A percentile compares a stretch with the other conserved stretches of the same genome.
Conservation (phyloP, 164 flowering plant species). For the Sedum album region DNA sequence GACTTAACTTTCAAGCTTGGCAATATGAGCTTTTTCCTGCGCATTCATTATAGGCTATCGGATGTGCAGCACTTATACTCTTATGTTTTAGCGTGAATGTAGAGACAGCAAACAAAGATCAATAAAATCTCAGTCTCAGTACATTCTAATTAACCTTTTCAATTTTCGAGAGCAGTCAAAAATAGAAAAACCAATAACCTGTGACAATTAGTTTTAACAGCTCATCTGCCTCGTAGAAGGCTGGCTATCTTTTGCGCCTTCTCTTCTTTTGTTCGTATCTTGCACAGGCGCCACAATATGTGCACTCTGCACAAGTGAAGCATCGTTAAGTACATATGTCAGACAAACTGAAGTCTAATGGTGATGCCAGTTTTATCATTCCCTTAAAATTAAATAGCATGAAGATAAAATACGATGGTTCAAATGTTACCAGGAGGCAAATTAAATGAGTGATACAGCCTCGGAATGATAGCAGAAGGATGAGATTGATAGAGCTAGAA, state of each 20-base stretch:
- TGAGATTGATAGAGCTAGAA: slow-evolving; percentile 34
- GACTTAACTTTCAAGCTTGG: no score
- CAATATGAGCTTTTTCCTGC: no score
- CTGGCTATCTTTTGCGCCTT: neutral
- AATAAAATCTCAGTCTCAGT: no score
- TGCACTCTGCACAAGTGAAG: neutral
- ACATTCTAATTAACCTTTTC: no score
- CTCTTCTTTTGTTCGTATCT: neutral
- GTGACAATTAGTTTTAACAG: neutral
- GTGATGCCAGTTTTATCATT: neutral
- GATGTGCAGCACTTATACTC: no score
- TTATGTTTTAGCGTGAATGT: no score
- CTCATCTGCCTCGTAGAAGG: neutral
- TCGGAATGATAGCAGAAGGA: slow-evolving; percentile 48
- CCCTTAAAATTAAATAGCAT: neutral
- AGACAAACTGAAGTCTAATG: neutral
- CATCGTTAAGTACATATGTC: neutral
- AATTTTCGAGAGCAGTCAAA: no score
- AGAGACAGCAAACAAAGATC: no score
- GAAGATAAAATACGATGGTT: neutral
- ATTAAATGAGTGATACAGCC: slow-evolving; percentile 37
- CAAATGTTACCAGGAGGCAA: slow-evolving; percentile 38
- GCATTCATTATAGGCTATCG: no score
- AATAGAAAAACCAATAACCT: neutral
- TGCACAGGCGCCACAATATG: neutral